A percentile compares a stretch with the other conserved stretches of the same genome.
phyloP scores from a whole-genome alignment of 2,329 filamentous ascomycete genomes.

The Aspergillus sojae region DNA sequence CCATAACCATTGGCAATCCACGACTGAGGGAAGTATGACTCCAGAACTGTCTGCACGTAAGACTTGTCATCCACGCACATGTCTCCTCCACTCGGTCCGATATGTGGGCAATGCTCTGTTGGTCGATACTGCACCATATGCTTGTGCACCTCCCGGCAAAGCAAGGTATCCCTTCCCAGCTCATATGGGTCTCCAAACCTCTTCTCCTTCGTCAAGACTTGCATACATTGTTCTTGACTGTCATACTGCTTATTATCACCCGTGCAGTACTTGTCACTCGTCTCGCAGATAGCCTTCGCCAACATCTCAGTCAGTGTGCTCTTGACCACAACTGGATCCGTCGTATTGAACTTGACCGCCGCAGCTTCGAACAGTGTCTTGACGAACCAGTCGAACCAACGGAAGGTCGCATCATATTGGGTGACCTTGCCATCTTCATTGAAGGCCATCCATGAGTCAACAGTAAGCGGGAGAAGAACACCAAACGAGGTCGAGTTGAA shows the following conservation, averaged over 20 bases:
- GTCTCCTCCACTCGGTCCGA: constrained; percentile 28
- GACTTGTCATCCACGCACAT: constrained; percentile 33
- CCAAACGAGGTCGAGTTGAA: constrained; percentile 29
- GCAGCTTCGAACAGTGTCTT: constrained; percentile 20
- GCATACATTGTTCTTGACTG: constrained; percentile 18
- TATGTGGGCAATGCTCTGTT: constrained; percentile 30
- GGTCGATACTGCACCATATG: constrained; percentile 32
- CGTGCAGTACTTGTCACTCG: constrained; percentile 24
- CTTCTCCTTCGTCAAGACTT: constrained; percentile 21
- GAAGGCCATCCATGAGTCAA: constrained; percentile 32
- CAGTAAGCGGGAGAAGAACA: constrained; percentile 23
- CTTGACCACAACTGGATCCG: constrained; percentile 8
- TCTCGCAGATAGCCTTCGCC: constrained; percentile 25
- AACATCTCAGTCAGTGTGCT: constrained; percentile 10
- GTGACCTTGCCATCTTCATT: constrained; percentile 25
- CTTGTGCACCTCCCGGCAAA: constrained; percentile 33
- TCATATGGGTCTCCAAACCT: constrained; percentile 30
- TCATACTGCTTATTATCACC: constrained; percentile 26
- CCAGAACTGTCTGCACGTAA: constrained; percentile 26
- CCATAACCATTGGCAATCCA: constrained; percentile 29
- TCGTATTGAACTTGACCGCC: constrained; percentile 22
- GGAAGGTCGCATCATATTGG: constrained; percentile 30
- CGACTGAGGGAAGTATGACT: constrained; percentile 28
- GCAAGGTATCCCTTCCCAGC: constrained; percentile 29
- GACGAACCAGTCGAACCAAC: constrained; percentile 28